Evolutionary conservation across 2,329 filamentous ascomycete genomes (phyloP), one percentile per base, ranked within the genome.

Genomic region (Penicillium sp.): DNA sequence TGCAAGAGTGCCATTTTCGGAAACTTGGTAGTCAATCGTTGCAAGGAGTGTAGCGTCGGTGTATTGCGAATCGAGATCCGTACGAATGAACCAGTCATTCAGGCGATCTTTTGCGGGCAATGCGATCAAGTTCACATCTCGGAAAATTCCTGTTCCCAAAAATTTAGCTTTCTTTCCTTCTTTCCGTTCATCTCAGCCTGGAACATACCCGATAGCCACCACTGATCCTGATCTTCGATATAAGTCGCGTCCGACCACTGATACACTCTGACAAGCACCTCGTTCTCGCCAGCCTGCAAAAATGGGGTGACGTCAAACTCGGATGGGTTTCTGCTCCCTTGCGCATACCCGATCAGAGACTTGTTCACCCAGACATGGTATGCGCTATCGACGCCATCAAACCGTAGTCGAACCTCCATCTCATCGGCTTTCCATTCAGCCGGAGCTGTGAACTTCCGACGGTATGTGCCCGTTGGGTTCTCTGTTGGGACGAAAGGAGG

Each of bases 281-380:
- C 75, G 56, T 89, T 89, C 71, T 6, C 67, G 66, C 34, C 32
- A 5, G 39, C 14, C 67, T 3, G 89, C 72, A 36, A 78, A 71
- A 0, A 72, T 63, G 0, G 84, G 84, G 18, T 43, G 9, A 90
- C 73, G 56, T 90, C 87, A 59, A 88, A 89, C 63, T 90, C 87
- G 8, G 84, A 80, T 0, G 87, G 78, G 60, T 89, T 89, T 41
- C 87, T 77, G 13, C 83, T 83, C 0, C 87, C 87, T 64, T 90
- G 86, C 3, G 83, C 83, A 63, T 89, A 90, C 3, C 88, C 87
- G 3, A 89, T 75, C 36, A 84, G 72, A 16, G 73, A 67, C 0
- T 84, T 84, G 57, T 90, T 90, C 9, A 89, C 73, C 79, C 82
- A 89, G n/a, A 89, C 72, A 66, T 89, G 85, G 64, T 87, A 90